Percentiles rank a stretch among this genome's conserved stretches.
These are phyloP conservation scores for Epichloe bromicola DNA, from an alignment of 2,329 filamentous ascomycete species.

Conservation along the genomic window DNA sequence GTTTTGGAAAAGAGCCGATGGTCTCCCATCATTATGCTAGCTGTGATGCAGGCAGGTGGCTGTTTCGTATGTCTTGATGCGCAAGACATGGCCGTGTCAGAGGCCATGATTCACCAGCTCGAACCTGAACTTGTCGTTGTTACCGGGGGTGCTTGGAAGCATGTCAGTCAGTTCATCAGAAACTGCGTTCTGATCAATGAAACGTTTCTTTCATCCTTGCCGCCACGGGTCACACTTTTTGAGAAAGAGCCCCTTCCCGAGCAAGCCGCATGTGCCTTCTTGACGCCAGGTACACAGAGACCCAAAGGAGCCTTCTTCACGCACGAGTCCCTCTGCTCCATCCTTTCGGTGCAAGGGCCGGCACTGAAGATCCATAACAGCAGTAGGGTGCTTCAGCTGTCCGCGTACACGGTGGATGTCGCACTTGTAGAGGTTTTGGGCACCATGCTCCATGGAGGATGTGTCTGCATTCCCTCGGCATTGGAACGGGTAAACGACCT, in stretches of 20 bases:
- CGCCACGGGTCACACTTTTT: slow-evolving; percentile 16
- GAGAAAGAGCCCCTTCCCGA: slow-evolving; percentile 24
- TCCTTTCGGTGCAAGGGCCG: slow-evolving; percentile 36
- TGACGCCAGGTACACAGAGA: slow-evolving; percentile 36
- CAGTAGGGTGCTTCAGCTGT: slow-evolving; percentile 45
- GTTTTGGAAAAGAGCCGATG: slow-evolving; percentile 57
- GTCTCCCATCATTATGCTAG: slow-evolving; percentile 56
- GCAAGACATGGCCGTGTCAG: slow-evolving; percentile 27
- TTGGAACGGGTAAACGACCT: slow-evolving; percentile 37
- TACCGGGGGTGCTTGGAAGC: slow-evolving; percentile 27
- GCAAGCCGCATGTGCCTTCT: slow-evolving; percentile 47
- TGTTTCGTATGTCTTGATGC: slow-evolving; percentile 37
- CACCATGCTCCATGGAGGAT: slow-evolving; percentile 42
- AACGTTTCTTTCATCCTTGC: slow-evolving; percentile 24
- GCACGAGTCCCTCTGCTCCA: slow-evolving; percentile 44
- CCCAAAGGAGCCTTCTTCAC: slow-evolving; percentile 50
- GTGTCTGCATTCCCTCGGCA: slow-evolving; percentile 43
- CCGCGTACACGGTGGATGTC: slow-evolving; percentile 40
- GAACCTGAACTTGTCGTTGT: slow-evolving; percentile 30
- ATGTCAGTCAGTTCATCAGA: slow-evolving; percentile 26
- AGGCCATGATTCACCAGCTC: slow-evolving; percentile 30
- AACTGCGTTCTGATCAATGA: slow-evolving; percentile 30
- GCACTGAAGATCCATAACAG: slow-evolving; percentile 33
- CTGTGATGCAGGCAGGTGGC: slow-evolving; percentile 47
- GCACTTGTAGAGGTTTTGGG: slow-evolving; percentile 38